Evolutionary conservation across 2,329 filamentous ascomycete genomes (phyloP).

Genomic region (Calonectria hongkongensis): DNA sequence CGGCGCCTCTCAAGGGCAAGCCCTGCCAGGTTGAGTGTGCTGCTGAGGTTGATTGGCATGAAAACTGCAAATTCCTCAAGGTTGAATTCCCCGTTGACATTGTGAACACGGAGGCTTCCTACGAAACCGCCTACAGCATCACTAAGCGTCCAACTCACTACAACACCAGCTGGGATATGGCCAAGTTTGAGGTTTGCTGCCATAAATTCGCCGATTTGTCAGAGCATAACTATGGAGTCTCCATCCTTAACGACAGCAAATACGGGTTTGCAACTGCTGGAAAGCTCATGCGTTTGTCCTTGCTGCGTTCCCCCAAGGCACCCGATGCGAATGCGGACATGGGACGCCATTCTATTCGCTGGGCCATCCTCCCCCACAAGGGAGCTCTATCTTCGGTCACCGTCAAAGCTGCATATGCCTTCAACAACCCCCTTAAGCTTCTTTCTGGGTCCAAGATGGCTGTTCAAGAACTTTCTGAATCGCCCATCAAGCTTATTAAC

Average conservation of each 20-base stretch:
- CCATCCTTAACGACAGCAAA: slow-evolving; percentile 95
- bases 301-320: slow-evolving; percentile 92
- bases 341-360: slow-evolving; percentile 90
- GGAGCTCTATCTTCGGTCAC: slow-evolving; percentile 83
- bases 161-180: slow-evolving; percentile 98
- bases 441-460: slow-evolving; percentile 55
- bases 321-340: slow-evolving; percentile 96
- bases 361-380: slow-evolving; percentile 90
- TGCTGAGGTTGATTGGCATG: slow-evolving; percentile 96
- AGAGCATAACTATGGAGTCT: slow-evolving; percentile 91
- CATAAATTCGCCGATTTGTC: slow-evolving; percentile 96
- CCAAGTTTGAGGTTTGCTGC: slow-evolving; percentile 97
- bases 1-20: slow-evolving; percentile 77
- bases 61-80: slow-evolving; percentile 98
- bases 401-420: slow-evolving; percentile 89
- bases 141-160: slow-evolving; percentile 95
- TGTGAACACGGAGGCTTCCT: slow-evolving; percentile 92
- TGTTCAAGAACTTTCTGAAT: slow-evolving; percentile 53
- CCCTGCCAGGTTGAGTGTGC: slow-evolving; percentile 83
- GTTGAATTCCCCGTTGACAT: slow-evolving; percentile 98
- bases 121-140: slow-evolving; percentile 96
- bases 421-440: slow-evolving; percentile 85
- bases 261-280: slow-evolving; percentile 96
- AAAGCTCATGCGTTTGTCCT: slow-evolving; percentile 90
- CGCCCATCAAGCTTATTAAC: slow-evolving; percentile 80